Evolutionary conservation across 164 flowering plant species (phyloP), one percentile per base, ranked within the genome.

Genomic region (Litsea cubeba): DNA sequence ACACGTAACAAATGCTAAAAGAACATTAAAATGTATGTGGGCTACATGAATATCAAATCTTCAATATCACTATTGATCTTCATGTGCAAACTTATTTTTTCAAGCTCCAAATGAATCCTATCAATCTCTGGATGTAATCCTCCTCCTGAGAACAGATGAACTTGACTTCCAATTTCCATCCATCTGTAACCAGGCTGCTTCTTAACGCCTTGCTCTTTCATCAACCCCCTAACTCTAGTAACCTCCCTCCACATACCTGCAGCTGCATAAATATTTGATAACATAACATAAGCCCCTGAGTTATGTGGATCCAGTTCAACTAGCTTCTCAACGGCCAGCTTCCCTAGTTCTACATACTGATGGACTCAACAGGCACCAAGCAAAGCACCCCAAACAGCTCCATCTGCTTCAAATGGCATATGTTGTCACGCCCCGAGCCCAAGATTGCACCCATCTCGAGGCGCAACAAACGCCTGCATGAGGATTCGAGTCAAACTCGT

Each of bases 171-270:
- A 66, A 83, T 74, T 72, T 87, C 86, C 71, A 72, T 77, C 88
- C 88, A 85, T 71, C 90, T 87, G 67, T 83, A 83, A 23, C 82
- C 90, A 2, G 80, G 72, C 71, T 82, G 86, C 78, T 87, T 87
- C 77, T 80, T 84, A 46, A 83, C 79, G 70, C 87, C 88, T 57
- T 79, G 77, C 28, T 82, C 83, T 72, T 80, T 85, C 87, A 84
- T 83, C 78, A 78, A 73, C 40, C 81, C 70, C 72, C 86, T 82
- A 11, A 82, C 79, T n/a, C n/a, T n/a, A n/a, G n/a, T n/a, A n/a
- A 82, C 84, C 51, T 83, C 81, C 65, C 28, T 74, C 88, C 88
- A 85, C 84, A 81, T 78, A 17, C 88, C 88, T 62, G 74, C 79
- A n/a, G 82, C 81, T 32, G 87, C 86, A 82, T 82, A 84, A 67